A percentile compares a stretch with the other conserved stretches of the same genome.
These are phyloP conservation scores for Microbotryum intermedium DNA, from an alignment of 1,284 basidiomycete species.

Conservation along the genomic window DNA sequence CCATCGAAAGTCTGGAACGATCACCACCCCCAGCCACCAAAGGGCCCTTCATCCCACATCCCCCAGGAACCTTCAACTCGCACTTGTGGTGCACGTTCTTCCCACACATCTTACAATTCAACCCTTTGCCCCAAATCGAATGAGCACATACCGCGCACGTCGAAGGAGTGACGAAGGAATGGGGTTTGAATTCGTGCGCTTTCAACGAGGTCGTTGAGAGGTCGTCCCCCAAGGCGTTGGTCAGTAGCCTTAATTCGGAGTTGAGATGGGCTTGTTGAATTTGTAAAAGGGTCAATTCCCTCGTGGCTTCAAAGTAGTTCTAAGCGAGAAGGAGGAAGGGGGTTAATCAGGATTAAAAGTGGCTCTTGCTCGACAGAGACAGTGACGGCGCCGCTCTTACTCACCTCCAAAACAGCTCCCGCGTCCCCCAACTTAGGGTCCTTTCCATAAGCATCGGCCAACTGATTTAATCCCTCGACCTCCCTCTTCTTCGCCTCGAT, in stretches of 20 bases:
- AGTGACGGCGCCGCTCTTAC: slow-evolving; percentile 35
- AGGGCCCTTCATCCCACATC: slow-evolving; percentile 48
- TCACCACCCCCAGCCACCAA: slow-evolving; percentile 9
- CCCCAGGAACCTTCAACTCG: slow-evolving; percentile 74
- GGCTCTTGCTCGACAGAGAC: too few relatives aligned
- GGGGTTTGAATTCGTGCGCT: slow-evolving; percentile 70
- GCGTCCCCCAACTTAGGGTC: slow-evolving; percentile 51
- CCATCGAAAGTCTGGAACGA: background rate
- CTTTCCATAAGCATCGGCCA: slow-evolving; percentile 49
- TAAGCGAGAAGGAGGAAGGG: slow-evolving; percentile 35
- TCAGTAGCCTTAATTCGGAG: slow-evolving; percentile 55
- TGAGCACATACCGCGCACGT: slow-evolving; percentile 69
- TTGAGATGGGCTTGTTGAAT: slow-evolving; percentile 51
- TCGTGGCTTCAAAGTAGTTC: slow-evolving; percentile 57
- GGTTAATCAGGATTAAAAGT: too few relatives aligned
- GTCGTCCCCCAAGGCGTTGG: slow-evolving; percentile 56
- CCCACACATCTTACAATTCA: slow-evolving; percentile 67
- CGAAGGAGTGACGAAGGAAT: slow-evolving; percentile 72
- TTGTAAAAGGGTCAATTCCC: slow-evolving; percentile 52
- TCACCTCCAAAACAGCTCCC: slow-evolving; percentile 58
- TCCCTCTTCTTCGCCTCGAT: slow-evolving; percentile 55
- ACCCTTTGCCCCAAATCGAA: slow-evolving; percentile 77
- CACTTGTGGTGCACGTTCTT: slow-evolving; percentile 74
- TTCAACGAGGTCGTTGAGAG: slow-evolving; percentile 39
- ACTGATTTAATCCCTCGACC: slow-evolving; percentile 47